Conservation (phyloP, 2,329 filamentous ascomycete species). For the Cordyceps fumosorosea region DNA sequence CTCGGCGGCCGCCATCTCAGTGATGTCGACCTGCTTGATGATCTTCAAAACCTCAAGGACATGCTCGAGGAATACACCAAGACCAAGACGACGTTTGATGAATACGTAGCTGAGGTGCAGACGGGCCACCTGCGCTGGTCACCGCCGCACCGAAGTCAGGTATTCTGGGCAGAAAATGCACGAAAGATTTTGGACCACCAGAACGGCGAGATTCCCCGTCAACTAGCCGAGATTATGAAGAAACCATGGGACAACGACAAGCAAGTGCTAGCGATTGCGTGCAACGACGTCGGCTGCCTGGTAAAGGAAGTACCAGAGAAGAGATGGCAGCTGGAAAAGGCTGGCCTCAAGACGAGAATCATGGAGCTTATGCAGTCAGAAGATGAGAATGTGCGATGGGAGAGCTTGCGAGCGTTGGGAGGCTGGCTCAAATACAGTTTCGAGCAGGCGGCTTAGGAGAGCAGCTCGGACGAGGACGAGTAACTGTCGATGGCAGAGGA, state of each 20-base stretch:
- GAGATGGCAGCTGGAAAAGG: slow-evolving; percentile 69
- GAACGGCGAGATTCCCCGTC: slow-evolving; percentile 69
- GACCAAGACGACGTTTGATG: slow-evolving; percentile 73
- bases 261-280: slow-evolving; percentile 85
- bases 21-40: slow-evolving; percentile 58
- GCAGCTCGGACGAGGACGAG: neutral
- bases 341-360: slow-evolving; percentile 77
- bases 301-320: slow-evolving; percentile 88
- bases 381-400: slow-evolving; percentile 86
- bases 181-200: slow-evolving; percentile 78
- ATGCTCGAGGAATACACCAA: slow-evolving; percentile 62
- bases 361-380: slow-evolving; percentile 91
- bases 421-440: slow-evolving; percentile 61
- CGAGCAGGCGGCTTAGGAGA: slow-evolving; percentile 30
- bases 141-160: slow-evolving; percentile 76
- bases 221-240: slow-evolving; percentile 76
- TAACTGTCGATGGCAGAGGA: neutral
- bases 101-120: slow-evolving; percentile 81
- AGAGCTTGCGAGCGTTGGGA: slow-evolving; percentile 76
- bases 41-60: slow-evolving; percentile 53
- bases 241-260: slow-evolving; percentile 72
- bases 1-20: slow-evolving; percentile 55
- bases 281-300: slow-evolving; percentile 83
- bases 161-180: slow-evolving; percentile 90
- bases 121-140: slow-evolving; percentile 89